Conservation (phyloP, 352 stramenopile species). For the Lagenidium giganteum region DNA sequence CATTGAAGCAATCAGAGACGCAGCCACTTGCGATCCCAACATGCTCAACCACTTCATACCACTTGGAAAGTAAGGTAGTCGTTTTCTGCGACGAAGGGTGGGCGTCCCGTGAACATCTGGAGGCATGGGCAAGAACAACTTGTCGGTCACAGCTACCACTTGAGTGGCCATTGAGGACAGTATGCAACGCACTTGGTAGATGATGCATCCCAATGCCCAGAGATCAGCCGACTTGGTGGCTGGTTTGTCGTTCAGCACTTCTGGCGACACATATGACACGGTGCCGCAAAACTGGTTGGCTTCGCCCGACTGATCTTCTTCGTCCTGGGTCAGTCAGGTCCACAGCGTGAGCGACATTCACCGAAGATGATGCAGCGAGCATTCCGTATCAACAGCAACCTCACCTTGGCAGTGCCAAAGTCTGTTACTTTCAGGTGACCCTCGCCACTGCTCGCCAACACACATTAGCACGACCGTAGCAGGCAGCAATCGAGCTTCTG, state of each 20-base stretch:
- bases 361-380: no score
- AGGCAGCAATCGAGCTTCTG: no score
- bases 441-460: conserved; percentile 24
- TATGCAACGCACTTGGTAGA: conserved; percentile 72
- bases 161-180: no score
- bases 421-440: conserved; percentile 85
- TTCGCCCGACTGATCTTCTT: conserved; percentile 57
- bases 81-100: conserved; percentile 75
- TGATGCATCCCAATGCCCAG: conserved; percentile 84
- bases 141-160: no score
- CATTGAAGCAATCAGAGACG: neutral
- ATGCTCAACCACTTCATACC: conserved; percentile 41
- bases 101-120: conserved; percentile 67
- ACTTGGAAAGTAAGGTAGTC: conserved; percentile 86
- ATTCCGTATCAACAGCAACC: no score
- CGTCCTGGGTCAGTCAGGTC: conserved; percentile 26
- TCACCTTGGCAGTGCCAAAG: conserved; percentile 76
- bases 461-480: neutral
- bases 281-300: conserved; percentile 83
- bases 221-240: conserved; percentile 70
- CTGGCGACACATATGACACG: conserved; percentile 83
- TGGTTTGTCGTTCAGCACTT: conserved; percentile 78
- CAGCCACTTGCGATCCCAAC: neutral
- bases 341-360: no score
- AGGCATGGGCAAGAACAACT: neutral